phyloP scores from a whole-genome alignment of 176 grass and related monocot genomes.

The Rhynchospora pubera region DNA sequence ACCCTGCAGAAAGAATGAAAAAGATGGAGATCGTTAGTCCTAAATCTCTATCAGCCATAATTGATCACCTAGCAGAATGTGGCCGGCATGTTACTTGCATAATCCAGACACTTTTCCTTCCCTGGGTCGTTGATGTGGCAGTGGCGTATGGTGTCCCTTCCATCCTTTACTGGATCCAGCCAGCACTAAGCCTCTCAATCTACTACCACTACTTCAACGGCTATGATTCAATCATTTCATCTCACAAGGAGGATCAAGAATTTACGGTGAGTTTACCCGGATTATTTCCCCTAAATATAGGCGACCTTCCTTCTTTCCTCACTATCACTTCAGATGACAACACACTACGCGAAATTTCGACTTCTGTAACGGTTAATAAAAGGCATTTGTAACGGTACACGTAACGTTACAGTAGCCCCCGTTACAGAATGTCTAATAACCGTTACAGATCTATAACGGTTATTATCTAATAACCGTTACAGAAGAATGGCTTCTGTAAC shows the following conservation, averaged over 20 bases:
- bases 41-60: background rate
- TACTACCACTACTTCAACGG: slow-evolving; percentile 36
- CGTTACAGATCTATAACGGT: no score
- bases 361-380: no score
- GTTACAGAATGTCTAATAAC: no score
- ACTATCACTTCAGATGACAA: background rate
- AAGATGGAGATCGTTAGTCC: background rate
- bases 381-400: no score
- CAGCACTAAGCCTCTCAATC: slow-evolving; percentile 30
- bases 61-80: slow-evolving; percentile 28
- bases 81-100: slow-evolving; percentile 35
- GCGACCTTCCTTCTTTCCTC: slow-evolving; percentile 26
- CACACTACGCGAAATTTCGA: no score
- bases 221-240: background rate
- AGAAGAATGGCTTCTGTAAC: no score
- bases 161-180: slow-evolving; percentile 69
- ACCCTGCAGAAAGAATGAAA: background rate
- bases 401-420: no score
- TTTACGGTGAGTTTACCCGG: slow-evolving; percentile 1
- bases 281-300: slow-evolving; percentile 2
- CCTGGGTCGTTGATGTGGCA: slow-evolving; percentile 49
- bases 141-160: slow-evolving; percentile 34
- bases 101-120: slow-evolving; percentile 38
- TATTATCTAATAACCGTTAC: no score
- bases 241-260: background rate